Evolutionary conservation across 768 basidiomycete genomes (phyloP).

Genomic region (Hypsizygus marmoreus): DNA sequence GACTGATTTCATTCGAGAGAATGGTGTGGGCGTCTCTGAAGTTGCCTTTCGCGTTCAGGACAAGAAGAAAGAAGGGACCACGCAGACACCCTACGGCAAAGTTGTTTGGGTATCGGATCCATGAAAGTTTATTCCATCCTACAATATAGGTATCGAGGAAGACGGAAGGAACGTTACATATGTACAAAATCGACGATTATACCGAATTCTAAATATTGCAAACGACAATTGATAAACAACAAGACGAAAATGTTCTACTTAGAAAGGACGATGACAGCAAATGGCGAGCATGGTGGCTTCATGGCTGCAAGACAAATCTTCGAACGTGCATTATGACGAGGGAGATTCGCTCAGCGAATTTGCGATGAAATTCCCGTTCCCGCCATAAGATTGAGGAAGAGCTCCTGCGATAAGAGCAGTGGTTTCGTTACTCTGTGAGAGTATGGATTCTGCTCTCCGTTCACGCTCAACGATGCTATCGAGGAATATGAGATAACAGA

Average conservation of each 20-base stretch:
- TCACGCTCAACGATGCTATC: constrained; percentile 59
- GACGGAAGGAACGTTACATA: too few species aligned
- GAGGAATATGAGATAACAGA: not conserved
- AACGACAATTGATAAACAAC: too few species aligned
- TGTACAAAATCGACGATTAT: too few species aligned
- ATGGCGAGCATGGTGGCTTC: too few species aligned
- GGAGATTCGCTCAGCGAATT: constrained; percentile 14
- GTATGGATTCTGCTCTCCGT: constrained; percentile 31
- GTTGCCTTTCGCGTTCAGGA: constrained; percentile 47
- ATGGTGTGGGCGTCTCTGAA: constrained; percentile 49
- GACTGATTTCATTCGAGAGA: constrained; percentile 24
- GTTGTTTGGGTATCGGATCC: constrained; percentile 54
- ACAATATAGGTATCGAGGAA: too few species aligned
- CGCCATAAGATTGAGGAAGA: constrained; percentile 7
- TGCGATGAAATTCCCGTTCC: not conserved
- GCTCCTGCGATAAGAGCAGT: constrained; percentile 35
- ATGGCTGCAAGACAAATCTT: too few species aligned
- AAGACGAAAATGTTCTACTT: too few species aligned
- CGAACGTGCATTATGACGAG: not conserved
- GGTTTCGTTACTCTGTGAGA: constrained; percentile 27
- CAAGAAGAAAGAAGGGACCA: constrained; percentile 28
- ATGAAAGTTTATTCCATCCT: too few species aligned
- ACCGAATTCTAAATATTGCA: too few species aligned
- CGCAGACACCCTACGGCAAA: constrained; percentile 51
- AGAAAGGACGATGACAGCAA: too few species aligned